phyloP scores from a whole-genome alignment of 1,139 yeast genomes.

The Sugiyamaella novakii region DNA sequence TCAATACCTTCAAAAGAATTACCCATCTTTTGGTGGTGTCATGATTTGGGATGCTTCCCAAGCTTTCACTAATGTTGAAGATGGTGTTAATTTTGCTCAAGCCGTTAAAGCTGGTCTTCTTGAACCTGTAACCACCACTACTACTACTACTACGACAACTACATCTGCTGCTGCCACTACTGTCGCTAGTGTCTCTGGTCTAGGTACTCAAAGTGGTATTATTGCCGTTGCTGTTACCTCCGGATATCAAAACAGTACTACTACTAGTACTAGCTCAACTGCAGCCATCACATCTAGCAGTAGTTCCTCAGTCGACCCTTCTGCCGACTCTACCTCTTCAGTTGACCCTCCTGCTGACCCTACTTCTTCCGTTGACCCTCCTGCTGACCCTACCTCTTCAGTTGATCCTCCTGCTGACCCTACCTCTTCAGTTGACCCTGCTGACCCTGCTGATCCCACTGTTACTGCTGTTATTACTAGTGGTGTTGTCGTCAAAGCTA shows the following conservation, averaged over 20 bases:
- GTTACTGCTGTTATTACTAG: constrained; percentile 19
- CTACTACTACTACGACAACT: constrained; percentile 19
- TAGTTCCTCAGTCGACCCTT: not conserved
- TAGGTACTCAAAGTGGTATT: constrained; percentile 4
- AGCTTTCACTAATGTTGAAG: constrained; percentile 55
- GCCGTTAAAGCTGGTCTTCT: constrained; percentile 25
- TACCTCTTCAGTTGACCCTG: not conserved
- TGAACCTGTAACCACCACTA: constrained; percentile 1
- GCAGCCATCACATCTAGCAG: not conserved
- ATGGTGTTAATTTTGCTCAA: constrained; percentile 49
- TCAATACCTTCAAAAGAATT: constrained; percentile 26
- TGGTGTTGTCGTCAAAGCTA: constrained; percentile 10
- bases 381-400: not conserved
- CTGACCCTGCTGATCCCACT: constrained; percentile 10
- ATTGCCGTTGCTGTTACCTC: constrained; percentile 9
- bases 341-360: not conserved
- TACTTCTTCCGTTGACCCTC: constrained; percentile 16
- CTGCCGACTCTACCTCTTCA: not conserved
- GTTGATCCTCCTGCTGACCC: not conserved
- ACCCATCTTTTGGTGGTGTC: constrained; percentile 72
- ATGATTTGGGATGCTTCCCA: constrained; percentile 93
- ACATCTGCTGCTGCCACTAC: constrained; percentile 3
- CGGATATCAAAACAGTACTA: not conserved
- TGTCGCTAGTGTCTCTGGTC: constrained; percentile 12
- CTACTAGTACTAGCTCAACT: not conserved